Conservation (phyloP, 2,329 filamentous ascomycete species). For the Alternaria sp. region DNA sequence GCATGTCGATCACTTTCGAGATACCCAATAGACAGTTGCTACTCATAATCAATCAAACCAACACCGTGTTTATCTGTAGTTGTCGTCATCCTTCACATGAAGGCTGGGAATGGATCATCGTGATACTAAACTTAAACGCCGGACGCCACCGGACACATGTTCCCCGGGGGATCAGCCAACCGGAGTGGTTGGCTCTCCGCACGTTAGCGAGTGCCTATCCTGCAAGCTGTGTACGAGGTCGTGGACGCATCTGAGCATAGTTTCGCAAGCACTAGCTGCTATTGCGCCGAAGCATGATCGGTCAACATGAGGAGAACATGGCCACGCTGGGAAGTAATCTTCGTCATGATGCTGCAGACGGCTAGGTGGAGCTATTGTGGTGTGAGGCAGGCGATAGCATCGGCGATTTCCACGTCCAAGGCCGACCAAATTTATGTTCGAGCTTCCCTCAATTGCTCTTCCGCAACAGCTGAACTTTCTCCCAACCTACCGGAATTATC, state of each 20-base stretch:
- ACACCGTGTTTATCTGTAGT: not conserved
- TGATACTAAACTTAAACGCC: slow-evolving; percentile 1
- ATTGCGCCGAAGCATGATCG: slow-evolving; percentile 5
- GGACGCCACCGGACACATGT: slow-evolving; percentile 3
- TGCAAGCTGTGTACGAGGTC: not conserved
- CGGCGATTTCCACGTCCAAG: slow-evolving; percentile 14
- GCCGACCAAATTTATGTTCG: slow-evolving; percentile 22
- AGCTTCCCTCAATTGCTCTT: slow-evolving; percentile 3
- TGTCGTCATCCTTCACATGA: not conserved
- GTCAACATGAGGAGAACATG: slow-evolving; percentile 5
- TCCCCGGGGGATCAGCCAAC: slow-evolving; percentile 14
- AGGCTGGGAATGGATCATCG: not conserved
- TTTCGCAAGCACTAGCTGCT: not conserved
- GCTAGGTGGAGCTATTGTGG: slow-evolving; percentile 17
- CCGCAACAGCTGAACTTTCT: slow-evolving; percentile 5
- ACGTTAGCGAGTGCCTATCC: slow-evolving; percentile 1
- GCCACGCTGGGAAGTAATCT: slow-evolving; percentile 5
- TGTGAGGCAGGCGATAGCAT: slow-evolving; percentile 18
- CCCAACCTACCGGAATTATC: slow-evolving; percentile 27
- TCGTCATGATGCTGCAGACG: slow-evolving; percentile 3
- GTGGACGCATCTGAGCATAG: not conserved
- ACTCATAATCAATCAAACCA: not conserved
- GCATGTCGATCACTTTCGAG: slow-evolving; percentile 8
- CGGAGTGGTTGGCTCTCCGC: slow-evolving; percentile 22
- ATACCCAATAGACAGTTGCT: slow-evolving; percentile 14